Conservation (phyloP, 495 filamentous ascomycete genomes). For the Letharia lupina region DNA sequence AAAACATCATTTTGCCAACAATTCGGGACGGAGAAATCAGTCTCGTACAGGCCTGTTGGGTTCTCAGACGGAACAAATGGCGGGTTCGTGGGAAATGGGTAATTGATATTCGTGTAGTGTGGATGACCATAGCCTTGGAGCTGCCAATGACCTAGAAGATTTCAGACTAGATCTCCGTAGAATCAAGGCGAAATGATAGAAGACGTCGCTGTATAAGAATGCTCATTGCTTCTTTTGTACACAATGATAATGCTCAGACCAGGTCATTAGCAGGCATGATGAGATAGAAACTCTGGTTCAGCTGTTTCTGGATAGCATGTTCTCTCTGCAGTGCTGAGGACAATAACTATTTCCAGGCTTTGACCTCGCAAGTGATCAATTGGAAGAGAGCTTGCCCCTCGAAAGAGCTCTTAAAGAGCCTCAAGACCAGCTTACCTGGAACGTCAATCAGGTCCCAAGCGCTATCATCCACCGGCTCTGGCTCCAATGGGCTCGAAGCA, state of each 20-base stretch:
- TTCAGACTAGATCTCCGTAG: not conserved
- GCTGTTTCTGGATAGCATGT: not conserved
- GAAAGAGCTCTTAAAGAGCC: not conserved
- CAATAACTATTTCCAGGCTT: not conserved
- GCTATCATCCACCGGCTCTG: constrained; percentile 19
- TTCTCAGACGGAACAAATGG: constrained; percentile 52
- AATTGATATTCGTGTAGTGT: constrained; percentile 57
- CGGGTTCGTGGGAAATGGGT: constrained; percentile 52
- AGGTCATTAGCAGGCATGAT: not conserved
- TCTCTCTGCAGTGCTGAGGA: not conserved
- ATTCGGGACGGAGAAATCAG: constrained; percentile 42
- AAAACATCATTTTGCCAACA: constrained; percentile 33
- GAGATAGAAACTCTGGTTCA: not conserved
- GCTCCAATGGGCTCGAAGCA: constrained; percentile 41
- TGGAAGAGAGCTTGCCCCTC: not conserved
- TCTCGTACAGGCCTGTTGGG: constrained; percentile 53
- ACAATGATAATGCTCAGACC: not conserved
- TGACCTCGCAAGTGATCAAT: not conserved
- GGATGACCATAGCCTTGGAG: constrained; percentile 55
- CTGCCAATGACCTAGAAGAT: constrained; percentile 54
- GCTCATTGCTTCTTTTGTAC: not conserved
- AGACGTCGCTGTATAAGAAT: not conserved
- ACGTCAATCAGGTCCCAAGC: constrained; percentile 49
- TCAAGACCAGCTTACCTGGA: constrained; percentile 28
- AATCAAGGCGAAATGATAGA: not conserved